Conservation (phyloP, 2,329 filamentous ascomycete genomes). For the Penicillium sp. region DNA sequence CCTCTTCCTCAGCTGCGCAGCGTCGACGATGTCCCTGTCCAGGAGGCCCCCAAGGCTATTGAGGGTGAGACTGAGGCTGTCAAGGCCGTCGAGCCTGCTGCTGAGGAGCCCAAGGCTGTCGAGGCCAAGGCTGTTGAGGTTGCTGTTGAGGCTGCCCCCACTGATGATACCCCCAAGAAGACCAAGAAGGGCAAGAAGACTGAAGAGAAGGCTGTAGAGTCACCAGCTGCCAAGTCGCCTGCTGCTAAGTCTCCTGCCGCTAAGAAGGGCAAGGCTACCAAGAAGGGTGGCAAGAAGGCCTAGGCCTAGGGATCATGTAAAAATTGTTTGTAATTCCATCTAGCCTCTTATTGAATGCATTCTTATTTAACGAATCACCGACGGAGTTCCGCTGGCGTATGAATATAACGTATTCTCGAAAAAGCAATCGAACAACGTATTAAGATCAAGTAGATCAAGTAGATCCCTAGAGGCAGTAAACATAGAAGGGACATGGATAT, state of each 20-base stretch:
- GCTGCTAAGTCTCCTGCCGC: slow-evolving; percentile 18
- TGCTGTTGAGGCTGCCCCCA: slow-evolving; percentile 16
- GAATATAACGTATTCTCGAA: not conserved
- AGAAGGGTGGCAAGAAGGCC: slow-evolving; percentile 37
- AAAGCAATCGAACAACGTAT: no score
- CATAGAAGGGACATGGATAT: no score
- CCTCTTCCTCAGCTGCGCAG: slow-evolving; percentile 71
- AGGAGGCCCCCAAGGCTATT: slow-evolving; percentile 35
- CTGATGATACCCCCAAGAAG: slow-evolving; percentile 37
- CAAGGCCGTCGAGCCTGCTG: slow-evolving; percentile 17
- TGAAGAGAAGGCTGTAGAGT: slow-evolving; percentile 23
- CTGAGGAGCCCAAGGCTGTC: slow-evolving; percentile 26
- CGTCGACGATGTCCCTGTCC: slow-evolving; percentile 56
- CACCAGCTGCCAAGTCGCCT: slow-evolving; percentile 26
- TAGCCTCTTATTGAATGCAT: slow-evolving; percentile 23
- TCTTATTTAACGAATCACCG: not conserved
- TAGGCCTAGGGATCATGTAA: slow-evolving; percentile 28
- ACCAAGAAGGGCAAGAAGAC: slow-evolving; percentile 37
- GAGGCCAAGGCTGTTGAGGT: slow-evolving; percentile 27
- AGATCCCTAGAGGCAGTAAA: no score
- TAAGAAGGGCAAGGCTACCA: slow-evolving; percentile 31
- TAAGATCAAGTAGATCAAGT: no score
- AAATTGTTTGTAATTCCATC: slow-evolving; percentile 21
- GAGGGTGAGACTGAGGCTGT: slow-evolving; percentile 33
- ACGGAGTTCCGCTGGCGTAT: not conserved